These are phyloP conservation scores for Vicia faba DNA, from an alignment of 306 rosid species.

Conservation along the genomic window DNA sequence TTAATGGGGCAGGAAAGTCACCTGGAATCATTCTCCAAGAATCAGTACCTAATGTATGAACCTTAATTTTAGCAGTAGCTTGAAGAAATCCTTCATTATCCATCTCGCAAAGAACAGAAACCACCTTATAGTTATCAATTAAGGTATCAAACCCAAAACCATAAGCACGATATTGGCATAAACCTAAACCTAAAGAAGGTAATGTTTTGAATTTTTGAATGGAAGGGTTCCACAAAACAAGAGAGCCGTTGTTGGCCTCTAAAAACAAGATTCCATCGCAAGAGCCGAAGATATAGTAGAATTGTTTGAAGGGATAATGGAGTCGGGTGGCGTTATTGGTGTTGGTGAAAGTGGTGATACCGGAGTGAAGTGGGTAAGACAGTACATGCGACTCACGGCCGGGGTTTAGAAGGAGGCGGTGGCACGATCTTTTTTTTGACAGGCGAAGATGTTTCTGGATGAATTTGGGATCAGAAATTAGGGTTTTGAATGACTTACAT, in stretches of 20 bases:
- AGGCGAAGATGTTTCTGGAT: neutral
- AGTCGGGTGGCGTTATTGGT: no score
- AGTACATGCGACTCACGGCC: no score
- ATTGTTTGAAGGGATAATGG: neutral
- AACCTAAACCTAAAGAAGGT: neutral
- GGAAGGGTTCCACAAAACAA: no score
- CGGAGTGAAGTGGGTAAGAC: neutral
- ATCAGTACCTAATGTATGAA: conserved; percentile 26
- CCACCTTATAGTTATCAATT: neutral
- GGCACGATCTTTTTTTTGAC: neutral
- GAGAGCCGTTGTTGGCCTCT: neutral
- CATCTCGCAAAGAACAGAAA: neutral
- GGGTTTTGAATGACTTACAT: no score
- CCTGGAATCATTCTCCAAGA: conserved; percentile 31
- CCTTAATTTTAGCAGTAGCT: neutral
- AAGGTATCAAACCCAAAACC: neutral
- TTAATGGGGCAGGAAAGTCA: neutral
- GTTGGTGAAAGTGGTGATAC: no score
- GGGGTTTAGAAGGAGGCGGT: neutral
- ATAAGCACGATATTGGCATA: neutral
- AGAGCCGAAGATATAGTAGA: neutral
- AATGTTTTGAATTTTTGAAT: no score
- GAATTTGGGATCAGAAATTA: neutral
- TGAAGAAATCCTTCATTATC: no score
- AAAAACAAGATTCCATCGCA: no score